A percentile compares a stretch with the other conserved stretches of the same genome.
Conservation (phyloP, 257 asterid genomes). For the Buddleja alternifolia region DNA sequence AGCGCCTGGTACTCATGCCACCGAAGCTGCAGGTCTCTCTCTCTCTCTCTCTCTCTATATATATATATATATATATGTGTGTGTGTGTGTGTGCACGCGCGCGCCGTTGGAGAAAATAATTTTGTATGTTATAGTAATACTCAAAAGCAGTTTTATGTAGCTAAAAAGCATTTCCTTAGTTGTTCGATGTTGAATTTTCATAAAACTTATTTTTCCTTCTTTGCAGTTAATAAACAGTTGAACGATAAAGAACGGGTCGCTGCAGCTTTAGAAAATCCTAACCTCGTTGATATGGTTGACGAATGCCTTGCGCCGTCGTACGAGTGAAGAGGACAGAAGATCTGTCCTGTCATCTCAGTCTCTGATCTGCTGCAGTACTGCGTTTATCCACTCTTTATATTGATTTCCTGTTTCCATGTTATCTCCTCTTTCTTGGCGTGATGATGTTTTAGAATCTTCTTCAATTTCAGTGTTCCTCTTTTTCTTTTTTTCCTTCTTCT, state of each 20-base stretch:
- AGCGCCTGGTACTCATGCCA: constrained; percentile 92
- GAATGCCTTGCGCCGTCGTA: constrained; percentile 85
- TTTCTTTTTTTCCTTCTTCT: too few relatives aligned
- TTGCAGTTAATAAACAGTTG: constrained; percentile 90
- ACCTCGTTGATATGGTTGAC: constrained; percentile 76
- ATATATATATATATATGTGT: constrained; percentile 1
- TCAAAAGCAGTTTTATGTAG: neutral
- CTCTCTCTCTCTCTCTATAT: constrained; percentile 26
- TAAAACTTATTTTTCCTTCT: constrained; percentile 11
- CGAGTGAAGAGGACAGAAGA: constrained; percentile 38
- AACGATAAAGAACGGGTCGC: constrained; percentile 96
- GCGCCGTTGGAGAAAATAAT: neutral
- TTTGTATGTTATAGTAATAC: neutral
- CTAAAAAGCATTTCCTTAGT: neutral
- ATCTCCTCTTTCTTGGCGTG: neutral
- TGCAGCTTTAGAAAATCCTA: constrained; percentile 89
- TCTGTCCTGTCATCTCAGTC: neutral
- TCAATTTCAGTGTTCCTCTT: too few relatives aligned
- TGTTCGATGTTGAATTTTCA: neutral
- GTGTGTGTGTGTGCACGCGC: neutral
- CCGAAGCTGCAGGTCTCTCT: constrained; percentile 93
- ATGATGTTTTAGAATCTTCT: too few relatives aligned
- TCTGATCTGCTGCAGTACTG: too few relatives aligned
- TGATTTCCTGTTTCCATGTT: neutral
- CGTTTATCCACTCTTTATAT: neutral